Evolutionary conservation across 805 yeast species (phyloP).

Genomic region (Saccharomycopsis sp.): DNA sequence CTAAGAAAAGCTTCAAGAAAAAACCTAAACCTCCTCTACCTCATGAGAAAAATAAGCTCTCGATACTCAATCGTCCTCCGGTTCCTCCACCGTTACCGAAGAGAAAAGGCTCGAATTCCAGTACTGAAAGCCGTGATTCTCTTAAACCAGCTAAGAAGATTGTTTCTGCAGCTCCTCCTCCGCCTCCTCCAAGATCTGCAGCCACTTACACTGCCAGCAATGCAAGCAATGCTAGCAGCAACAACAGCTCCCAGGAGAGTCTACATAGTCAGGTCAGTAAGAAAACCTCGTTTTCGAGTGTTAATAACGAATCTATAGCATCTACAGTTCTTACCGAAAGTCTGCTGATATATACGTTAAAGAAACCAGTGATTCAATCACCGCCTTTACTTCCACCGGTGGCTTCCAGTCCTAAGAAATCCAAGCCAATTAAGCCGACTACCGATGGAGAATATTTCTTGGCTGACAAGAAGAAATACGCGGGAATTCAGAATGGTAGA

Average conservation of each 20-base stretch:
- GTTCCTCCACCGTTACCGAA: neutral
- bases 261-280: constrained; percentile 2
- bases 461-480: constrained; percentile 17
- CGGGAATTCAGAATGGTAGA: constrained; percentile 19
- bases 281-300: neutral
- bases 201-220: neutral
- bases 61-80: neutral
- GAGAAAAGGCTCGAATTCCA: neutral
- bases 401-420: neutral
- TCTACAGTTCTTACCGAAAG: neutral
- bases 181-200: constrained; percentile 3
- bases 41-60: neutral
- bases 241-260: constrained; percentile 8
- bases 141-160: neutral
- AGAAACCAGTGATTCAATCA: neutral
- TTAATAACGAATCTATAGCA: neutral
- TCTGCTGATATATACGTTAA: neutral
- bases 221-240: neutral
- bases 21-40: neutral
- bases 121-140: neutral
- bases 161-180: constrained; percentile 6
- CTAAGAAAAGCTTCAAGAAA: neutral
- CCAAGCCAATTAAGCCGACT: neutral
- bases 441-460: constrained; percentile 1
- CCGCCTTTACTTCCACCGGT: neutral